A percentile compares a stretch with the other conserved stretches of the same genome.
Evolutionary conservation across 441 rosid genomes (phyloP).

Genomic region (Melastoma candidum): DNA sequence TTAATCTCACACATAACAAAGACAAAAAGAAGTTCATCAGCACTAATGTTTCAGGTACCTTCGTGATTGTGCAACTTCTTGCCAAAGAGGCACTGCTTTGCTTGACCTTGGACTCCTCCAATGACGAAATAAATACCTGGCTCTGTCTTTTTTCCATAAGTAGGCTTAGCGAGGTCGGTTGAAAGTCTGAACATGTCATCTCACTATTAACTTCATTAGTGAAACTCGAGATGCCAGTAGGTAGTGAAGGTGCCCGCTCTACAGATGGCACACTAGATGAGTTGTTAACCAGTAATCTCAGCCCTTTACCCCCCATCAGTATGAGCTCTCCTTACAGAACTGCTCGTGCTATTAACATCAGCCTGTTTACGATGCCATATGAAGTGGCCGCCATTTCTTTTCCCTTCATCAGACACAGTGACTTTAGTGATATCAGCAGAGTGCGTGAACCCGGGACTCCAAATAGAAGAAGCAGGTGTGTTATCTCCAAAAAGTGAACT

Average conservation of each 20-base stretch:
- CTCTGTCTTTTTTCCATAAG: conserved; percentile 42
- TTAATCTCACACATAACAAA: too few relatives aligned
- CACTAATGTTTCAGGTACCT: conserved; percentile 14
- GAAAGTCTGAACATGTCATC: conserved; percentile 39
- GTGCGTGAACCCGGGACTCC: conserved; percentile 33
- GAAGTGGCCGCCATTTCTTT: conserved; percentile 33
- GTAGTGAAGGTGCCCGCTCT: conserved; percentile 20
- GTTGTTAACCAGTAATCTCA: conserved; percentile 34
- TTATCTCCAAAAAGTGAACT: conserved; percentile 27
- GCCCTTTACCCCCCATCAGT: conserved; percentile 32
- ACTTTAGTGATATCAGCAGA: conserved; percentile 31
- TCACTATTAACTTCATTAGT: conserved; percentile 18
- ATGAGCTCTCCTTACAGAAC: conserved; percentile 27
- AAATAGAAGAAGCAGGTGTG: conserved; percentile 26
- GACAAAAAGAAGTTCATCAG: too few relatives aligned
- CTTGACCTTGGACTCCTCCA: conserved; percentile 56
- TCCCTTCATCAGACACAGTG: conserved; percentile 34
- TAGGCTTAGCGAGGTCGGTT: conserved; percentile 38
- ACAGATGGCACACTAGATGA: conserved; percentile 13
- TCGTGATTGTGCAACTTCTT: conserved; percentile 37
- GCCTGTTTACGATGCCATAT: conserved; percentile 44
- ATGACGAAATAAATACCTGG: conserved; percentile 27
- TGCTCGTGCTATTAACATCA: conserved; percentile 25
- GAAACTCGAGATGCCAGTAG: conserved; percentile 11
- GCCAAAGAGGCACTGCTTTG: conserved; percentile 24